phyloP scores from a whole-genome alignment of 345 rosid genomes.

The Lepidium sativum region DNA sequence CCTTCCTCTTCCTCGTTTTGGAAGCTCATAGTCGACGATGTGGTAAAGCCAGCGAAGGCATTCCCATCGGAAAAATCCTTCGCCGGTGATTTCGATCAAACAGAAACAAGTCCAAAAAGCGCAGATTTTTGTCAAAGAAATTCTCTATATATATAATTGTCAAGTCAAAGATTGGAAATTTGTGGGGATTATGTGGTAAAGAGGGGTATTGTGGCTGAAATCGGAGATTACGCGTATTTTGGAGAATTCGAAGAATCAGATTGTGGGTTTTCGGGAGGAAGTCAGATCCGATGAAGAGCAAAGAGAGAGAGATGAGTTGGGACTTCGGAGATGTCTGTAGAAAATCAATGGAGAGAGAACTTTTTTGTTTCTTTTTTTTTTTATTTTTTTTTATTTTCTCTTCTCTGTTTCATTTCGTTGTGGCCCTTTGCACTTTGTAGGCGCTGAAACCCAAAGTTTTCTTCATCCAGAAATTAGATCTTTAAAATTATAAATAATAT shows the following conservation, averaged over 20 bases:
- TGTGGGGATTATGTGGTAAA: neutral
- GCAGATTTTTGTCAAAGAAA: no score
- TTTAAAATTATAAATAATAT: neutral
- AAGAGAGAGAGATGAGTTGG: conserved; percentile 17
- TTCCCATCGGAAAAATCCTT: conserved; percentile 50
- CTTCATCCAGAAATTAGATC: conserved; percentile 5
- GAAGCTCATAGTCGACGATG: conserved; percentile 22
- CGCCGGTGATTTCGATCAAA: conserved; percentile 17
- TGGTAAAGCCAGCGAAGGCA: conserved; percentile 30
- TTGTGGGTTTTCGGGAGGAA: conserved; percentile 21
- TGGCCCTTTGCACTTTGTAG: conserved; percentile 15
- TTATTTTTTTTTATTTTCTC: no score
- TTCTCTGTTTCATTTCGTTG: no score
- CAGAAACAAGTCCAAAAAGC: conserved; percentile 5
- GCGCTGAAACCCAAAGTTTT: conserved; percentile 4
- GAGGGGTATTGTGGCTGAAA: neutral
- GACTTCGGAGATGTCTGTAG: conserved; percentile 26
- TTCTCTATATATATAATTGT: no score
- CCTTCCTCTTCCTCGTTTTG: conserved; percentile 32
- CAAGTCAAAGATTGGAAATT: conserved; percentile 2
- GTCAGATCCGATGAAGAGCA: conserved; percentile 37
- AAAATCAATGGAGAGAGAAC: conserved; percentile 17
- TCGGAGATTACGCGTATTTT: conserved; percentile 7
- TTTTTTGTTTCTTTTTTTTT: conserved; percentile 15
- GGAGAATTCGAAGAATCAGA: conserved; percentile 21